Percentiles rank a stretch among this genome's conserved stretches.
These are phyloP conservation scores for Russula sp. DNA, from an alignment of 768 basidiomycete species.

Conservation along the genomic window DNA sequence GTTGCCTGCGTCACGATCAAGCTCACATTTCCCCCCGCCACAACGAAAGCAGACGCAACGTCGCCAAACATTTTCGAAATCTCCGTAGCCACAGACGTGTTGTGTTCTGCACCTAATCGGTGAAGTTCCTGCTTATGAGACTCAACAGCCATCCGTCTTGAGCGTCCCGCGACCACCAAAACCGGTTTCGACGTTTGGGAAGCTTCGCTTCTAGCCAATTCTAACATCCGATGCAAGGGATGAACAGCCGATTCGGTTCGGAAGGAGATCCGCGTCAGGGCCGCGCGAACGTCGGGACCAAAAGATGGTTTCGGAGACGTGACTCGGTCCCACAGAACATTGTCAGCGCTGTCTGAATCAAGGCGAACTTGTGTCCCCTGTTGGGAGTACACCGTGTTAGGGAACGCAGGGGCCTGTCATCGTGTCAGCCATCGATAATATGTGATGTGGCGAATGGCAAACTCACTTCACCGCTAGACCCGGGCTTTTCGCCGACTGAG, in stretches of 20 bases:
- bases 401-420: constrained; percentile 46
- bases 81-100: constrained; percentile 49
- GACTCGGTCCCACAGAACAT: constrained; percentile 69
- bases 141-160: constrained; percentile 63
- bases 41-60: constrained; percentile 66
- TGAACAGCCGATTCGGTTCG: constrained; percentile 44
- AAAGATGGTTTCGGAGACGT: constrained; percentile 37
- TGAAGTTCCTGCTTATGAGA: constrained; percentile 59
- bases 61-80: constrained; percentile 74
- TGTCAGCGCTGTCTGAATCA: constrained; percentile 80
- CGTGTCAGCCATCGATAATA: constrained; percentile 14
- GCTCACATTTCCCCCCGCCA: constrained; percentile 48
- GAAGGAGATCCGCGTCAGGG: constrained; percentile 69
- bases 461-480: constrained; percentile 37
- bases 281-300: constrained; percentile 37
- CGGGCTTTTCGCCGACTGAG: constrained; percentile 33
- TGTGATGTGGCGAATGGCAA: not conserved
- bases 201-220: constrained; percentile 39
- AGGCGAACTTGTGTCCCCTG: constrained; percentile 62
- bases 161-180: constrained; percentile 70
- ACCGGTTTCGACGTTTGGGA: constrained; percentile 45
- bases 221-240: constrained; percentile 57
- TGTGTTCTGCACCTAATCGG: constrained; percentile 43
- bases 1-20: constrained; percentile 57
- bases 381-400: constrained; percentile 72